phyloP scores from a whole-genome alignment of 2,329 filamentous ascomycete species.

The Helotiales sp. region DNA sequence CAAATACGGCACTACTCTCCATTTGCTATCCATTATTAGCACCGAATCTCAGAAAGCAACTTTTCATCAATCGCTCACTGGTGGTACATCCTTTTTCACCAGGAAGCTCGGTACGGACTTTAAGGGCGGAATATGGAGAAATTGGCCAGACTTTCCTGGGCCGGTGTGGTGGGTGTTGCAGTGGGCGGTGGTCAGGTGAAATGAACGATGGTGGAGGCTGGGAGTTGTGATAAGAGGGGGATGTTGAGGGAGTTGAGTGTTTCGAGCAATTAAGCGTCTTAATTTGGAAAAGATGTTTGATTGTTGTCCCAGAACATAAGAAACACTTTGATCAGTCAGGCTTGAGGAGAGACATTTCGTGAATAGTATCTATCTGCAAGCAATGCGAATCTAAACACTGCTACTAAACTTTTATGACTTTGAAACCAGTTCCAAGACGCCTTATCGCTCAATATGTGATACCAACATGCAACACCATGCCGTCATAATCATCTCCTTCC shows the following conservation, averaged over 20 bases:
- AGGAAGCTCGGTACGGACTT: slow-evolving; percentile 21
- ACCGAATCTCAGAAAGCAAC: slow-evolving; percentile 13
- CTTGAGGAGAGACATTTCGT: not conserved
- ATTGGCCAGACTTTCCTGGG: slow-evolving; percentile 14
- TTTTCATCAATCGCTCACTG: slow-evolving; percentile 7
- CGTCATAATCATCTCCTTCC: not conserved
- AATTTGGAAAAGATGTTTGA: too few relatives aligned
- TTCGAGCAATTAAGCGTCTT: not conserved
- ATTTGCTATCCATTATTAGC: slow-evolving; percentile 10
- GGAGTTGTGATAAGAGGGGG: slow-evolving; percentile 18
- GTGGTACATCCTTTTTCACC: slow-evolving; percentile 21
- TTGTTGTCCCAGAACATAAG: too few relatives aligned
- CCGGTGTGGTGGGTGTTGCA: slow-evolving; percentile 17
- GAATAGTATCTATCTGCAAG: not conserved
- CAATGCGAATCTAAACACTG: not conserved
- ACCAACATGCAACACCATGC: not conserved
- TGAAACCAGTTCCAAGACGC: not conserved
- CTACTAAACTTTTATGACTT: not conserved
- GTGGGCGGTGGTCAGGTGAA: slow-evolving; percentile 12
- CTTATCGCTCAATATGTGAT: not conserved
- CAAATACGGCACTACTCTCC: slow-evolving; percentile 10
- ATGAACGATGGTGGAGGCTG: slow-evolving; percentile 19
- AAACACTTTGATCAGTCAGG: too few relatives aligned
- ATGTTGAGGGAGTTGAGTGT: slow-evolving; percentile 10
- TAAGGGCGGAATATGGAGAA: slow-evolving; percentile 19